phyloP scores from a whole-genome alignment of 1,139 yeast species.

The Lodderomyces theae region DNA sequence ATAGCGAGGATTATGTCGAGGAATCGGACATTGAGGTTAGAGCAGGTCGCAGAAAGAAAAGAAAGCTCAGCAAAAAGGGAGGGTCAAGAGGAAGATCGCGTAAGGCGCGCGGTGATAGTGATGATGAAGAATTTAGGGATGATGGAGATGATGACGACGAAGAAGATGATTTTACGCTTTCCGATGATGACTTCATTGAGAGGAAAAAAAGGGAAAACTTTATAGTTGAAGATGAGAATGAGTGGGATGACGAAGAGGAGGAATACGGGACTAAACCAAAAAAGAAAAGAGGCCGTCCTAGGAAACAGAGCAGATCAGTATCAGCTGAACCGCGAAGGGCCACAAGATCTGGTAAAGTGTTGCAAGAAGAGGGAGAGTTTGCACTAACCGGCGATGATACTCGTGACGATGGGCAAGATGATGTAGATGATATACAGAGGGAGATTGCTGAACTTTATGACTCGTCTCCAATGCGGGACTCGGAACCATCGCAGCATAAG shows the following conservation, averaged over 20 bases:
- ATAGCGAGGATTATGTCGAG: slow-evolving; percentile 14
- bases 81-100: slow-evolving; percentile 12
- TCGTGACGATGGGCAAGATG: slow-evolving; percentile 23
- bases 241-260: slow-evolving; percentile 23
- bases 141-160: slow-evolving; percentile 23
- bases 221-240: slow-evolving; percentile 33
- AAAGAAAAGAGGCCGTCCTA: slow-evolving; percentile 17
- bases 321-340: slow-evolving; percentile 22
- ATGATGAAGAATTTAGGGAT: slow-evolving; percentile 17
- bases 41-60: slow-evolving; percentile 28
- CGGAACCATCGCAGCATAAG: slow-evolving; percentile 49
- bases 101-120: slow-evolving; percentile 14
- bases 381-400: slow-evolving; percentile 27
- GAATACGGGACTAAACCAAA: slow-evolving; percentile 20
- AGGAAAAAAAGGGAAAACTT: slow-evolving; percentile 22
- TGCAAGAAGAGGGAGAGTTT: slow-evolving; percentile 19
- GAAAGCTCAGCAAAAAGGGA: slow-evolving; percentile 5
- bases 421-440: slow-evolving; percentile 42
- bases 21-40: slow-evolving; percentile 28
- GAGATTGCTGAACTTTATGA: slow-evolving; percentile 53
- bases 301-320: slow-evolving; percentile 24
- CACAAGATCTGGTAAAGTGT: slow-evolving; percentile 13
- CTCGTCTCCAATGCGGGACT: slow-evolving; percentile 50
- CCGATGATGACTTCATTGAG: slow-evolving; percentile 33
- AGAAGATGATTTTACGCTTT: slow-evolving; percentile 29